Evolutionary conservation across 1,284 basidiomycete genomes (phyloP).

Genomic region (Papiliotrema flavescens): DNA sequence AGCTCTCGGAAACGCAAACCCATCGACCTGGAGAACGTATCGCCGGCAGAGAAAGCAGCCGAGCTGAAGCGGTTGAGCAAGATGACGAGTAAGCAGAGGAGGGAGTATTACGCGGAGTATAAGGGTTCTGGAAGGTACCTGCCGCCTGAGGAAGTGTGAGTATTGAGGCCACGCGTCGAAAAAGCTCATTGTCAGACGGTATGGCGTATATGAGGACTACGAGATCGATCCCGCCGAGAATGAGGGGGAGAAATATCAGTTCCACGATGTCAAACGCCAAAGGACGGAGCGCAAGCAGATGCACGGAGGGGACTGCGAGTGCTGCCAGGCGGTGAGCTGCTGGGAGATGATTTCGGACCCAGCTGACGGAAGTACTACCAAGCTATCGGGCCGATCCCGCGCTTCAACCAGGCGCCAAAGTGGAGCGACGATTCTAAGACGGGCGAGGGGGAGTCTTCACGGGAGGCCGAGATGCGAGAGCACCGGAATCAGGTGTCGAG

Average conservation of each 20-base stretch:
- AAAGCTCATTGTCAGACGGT: constrained; percentile 21
- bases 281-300: constrained; percentile 64
- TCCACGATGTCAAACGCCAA: constrained; percentile 69
- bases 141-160: constrained; percentile 34
- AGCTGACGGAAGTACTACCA: constrained; percentile 65
- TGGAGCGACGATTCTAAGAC: constrained; percentile 54
- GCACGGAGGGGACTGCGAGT: constrained; percentile 76
- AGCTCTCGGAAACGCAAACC: constrained; percentile 12
- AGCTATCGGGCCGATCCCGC: constrained; percentile 66
- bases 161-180: neutral
- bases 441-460: constrained; percentile 13
- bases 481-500: constrained; percentile 74
- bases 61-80: constrained; percentile 25
- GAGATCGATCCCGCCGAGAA: constrained; percentile 66
- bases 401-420: constrained; percentile 60
- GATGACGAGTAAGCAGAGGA: constrained; percentile 26
- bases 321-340: constrained; percentile 67
- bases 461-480: constrained; percentile 47
- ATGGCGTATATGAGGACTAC: constrained; percentile 62
- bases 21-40: constrained; percentile 24
- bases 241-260: constrained; percentile 63
- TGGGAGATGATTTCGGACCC: neutral
- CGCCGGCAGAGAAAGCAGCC: constrained; percentile 28
- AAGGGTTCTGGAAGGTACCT: constrained; percentile 42
- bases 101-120: constrained; percentile 37